These are phyloP conservation scores for Candida parachauliodes DNA, from an alignment of 805 yeast genomes.

Conservation along the genomic window DNA sequence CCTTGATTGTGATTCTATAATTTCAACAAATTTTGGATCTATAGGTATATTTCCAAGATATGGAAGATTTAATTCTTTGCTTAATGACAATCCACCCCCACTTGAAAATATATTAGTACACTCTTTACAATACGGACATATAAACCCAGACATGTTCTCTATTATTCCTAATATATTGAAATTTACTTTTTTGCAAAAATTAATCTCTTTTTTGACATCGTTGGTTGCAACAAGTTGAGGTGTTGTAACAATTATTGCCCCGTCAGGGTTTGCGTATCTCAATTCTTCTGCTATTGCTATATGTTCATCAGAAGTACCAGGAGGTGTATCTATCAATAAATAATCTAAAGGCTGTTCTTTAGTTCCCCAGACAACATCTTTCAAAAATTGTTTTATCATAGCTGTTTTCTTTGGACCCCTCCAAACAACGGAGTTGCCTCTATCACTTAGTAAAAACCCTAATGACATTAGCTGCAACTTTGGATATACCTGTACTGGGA, in stretches of 20 bases:
- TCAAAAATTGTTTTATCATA: constrained; percentile 89
- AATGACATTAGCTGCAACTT: constrained; percentile 71
- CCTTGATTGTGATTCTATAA: constrained; percentile 65
- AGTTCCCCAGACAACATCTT: constrained; percentile 88
- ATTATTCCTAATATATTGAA: constrained; percentile 79
- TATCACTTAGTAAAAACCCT: constrained; percentile 78
- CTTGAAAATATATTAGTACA: constrained; percentile 87
- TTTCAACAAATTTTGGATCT: constrained; percentile 84
- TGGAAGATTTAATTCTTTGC: constrained; percentile 57
- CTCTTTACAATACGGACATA: constrained; percentile 91
- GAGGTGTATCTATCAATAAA: constrained; percentile 92
- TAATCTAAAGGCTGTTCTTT: constrained; percentile 53
- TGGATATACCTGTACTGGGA: constrained; percentile 64
- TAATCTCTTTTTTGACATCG: constrained; percentile 91
- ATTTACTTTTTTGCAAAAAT: constrained; percentile 83
- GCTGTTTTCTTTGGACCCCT: constrained; percentile 98
- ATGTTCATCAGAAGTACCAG: constrained; percentile 98
- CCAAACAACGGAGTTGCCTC: constrained; percentile 95
- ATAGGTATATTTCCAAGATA: constrained; percentile 89
- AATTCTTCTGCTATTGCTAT: constrained; percentile 94
- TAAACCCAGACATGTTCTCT: constrained; percentile 96
- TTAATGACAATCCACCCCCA: constrained; percentile 83
- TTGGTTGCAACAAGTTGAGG: constrained; percentile 93
- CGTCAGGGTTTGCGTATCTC: constrained; percentile 69
- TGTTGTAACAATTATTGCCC: constrained; percentile 93